These are phyloP conservation scores for Biscogniauxia sp. DNA, from an alignment of 2,329 filamentous ascomycete genomes.

Conservation along the genomic window DNA sequence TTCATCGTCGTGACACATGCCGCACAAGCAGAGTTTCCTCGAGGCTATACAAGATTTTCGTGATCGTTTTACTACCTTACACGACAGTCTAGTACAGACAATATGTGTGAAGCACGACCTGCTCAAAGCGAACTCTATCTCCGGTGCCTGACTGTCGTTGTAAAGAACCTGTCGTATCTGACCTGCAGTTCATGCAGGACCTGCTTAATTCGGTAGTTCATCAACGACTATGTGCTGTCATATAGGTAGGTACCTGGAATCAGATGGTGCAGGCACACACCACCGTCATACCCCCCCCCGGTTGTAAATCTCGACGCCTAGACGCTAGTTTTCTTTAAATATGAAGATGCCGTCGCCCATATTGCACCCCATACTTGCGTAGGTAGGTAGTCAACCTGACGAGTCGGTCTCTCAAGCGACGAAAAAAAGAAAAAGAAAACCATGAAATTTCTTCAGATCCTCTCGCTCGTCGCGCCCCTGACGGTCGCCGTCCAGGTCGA, in stretches of 20 bases:
- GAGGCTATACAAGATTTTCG: neutral
- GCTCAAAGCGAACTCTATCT: constrained; percentile 12
- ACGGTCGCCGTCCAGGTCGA: constrained; percentile 8
- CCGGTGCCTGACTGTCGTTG: constrained; percentile 11
- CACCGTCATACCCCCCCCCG: neutral
- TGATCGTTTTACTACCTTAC: neutral
- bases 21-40: neutral
- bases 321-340: neutral
- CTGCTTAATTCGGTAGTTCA: constrained; percentile 16
- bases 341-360: constrained; percentile 8
- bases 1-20: too few relatives aligned
- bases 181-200: constrained; percentile 10
- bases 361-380: neutral
- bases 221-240: neutral
- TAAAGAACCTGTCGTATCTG: constrained; percentile 17
- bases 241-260: constrained; percentile 1
- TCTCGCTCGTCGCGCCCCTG: constrained; percentile 15
- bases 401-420: neutral
- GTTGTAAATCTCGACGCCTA: neutral
- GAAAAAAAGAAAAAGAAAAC: neutral
- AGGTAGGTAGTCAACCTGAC: neutral
- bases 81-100: neutral
- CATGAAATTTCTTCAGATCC: constrained; percentile 18
- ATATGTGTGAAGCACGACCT: constrained; percentile 7
- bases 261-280: neutral